These are phyloP conservation scores for Phytophthora pseudosyringae DNA, from an alignment of 352 stramenopile genomes.

Conservation along the genomic window DNA sequence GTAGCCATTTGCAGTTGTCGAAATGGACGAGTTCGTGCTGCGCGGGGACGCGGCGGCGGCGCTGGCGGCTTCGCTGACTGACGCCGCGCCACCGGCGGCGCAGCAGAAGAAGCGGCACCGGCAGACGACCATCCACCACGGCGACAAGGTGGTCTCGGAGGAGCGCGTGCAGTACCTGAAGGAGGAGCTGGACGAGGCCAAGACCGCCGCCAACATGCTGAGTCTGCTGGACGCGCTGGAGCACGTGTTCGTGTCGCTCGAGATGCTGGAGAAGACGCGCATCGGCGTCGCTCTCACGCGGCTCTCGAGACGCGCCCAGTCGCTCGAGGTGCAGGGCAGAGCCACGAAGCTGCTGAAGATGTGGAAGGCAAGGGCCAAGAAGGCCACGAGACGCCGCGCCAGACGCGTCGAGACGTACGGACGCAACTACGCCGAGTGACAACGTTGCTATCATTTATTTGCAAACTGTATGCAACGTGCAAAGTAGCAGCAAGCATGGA, in stretches of 20 bases:
- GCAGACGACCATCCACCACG: slow-evolving; percentile 72
- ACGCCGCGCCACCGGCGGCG: background rate
- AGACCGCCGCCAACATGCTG: slow-evolving; percentile 50
- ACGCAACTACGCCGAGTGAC: slow-evolving; percentile 71
- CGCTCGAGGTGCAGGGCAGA: slow-evolving; percentile 45
- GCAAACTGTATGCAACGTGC: background rate
- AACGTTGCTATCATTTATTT: slow-evolving; percentile 2
- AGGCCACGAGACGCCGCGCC: slow-evolving; percentile 55
- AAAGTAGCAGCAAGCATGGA: background rate
- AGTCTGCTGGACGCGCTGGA: slow-evolving; percentile 60
- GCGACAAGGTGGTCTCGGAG: slow-evolving; percentile 72
- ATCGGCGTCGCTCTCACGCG: slow-evolving; percentile 47
- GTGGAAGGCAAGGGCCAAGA: slow-evolving; percentile 79
- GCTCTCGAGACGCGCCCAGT: slow-evolving; percentile 32
- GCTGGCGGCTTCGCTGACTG: slow-evolving; percentile 20
- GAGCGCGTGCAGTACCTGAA: slow-evolving; percentile 66
- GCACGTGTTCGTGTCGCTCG: slow-evolving; percentile 73
- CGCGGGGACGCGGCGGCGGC: slow-evolving; percentile 53
- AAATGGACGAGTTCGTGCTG: slow-evolving; percentile 71
- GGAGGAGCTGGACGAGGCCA: slow-evolving; percentile 68
- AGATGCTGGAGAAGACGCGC: slow-evolving; percentile 81
- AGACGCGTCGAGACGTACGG: slow-evolving; percentile 70
- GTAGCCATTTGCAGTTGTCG: background rate
- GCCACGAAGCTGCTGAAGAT: slow-evolving; percentile 50
- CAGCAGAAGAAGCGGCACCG: slow-evolving; percentile 41